Conservation (phyloP, 352 stramenopile genomes). For the Pseudoperonospora humuli region DNA sequence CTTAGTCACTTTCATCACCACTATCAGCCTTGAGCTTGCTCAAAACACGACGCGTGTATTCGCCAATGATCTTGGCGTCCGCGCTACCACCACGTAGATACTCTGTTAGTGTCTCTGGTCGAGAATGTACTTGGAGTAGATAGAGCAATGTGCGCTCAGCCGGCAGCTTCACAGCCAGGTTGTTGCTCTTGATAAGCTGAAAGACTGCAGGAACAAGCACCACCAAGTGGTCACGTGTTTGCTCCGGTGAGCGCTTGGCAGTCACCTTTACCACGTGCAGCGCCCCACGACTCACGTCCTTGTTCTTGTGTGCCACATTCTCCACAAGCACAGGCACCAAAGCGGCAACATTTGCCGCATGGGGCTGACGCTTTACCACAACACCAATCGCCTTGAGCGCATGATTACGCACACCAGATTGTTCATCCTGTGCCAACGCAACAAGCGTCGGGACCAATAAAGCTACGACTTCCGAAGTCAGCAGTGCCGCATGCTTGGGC, state of each 20-base stretch:
- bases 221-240: slow-evolving; percentile 41
- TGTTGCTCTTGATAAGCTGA: slow-evolving; percentile 83
- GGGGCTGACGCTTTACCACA: slow-evolving; percentile 45
- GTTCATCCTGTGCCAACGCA: slow-evolving; percentile 50
- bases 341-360: slow-evolving; percentile 16
- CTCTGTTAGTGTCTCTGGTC: slow-evolving; percentile 67
- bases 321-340: slow-evolving; percentile 59
- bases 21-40: slow-evolving; percentile 83
- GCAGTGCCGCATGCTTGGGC: slow-evolving; percentile 31
- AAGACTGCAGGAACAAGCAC: slow-evolving; percentile 75
- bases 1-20: slow-evolving; percentile 71
- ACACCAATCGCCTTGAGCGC: slow-evolving; percentile 46
- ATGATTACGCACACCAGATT: slow-evolving; percentile 48
- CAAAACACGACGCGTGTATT: slow-evolving; percentile 83
- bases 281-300: slow-evolving; percentile 68
- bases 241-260: slow-evolving; percentile 55
- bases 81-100: slow-evolving; percentile 50
- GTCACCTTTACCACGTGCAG: slow-evolving; percentile 68
- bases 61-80: slow-evolving; percentile 78
- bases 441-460: slow-evolving; percentile 28
- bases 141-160: slow-evolving; percentile 83
- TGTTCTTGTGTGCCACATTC: slow-evolving; percentile 62
- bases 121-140: slow-evolving; percentile 77
- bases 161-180: slow-evolving; percentile 82
- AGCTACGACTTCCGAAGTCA: slow-evolving; percentile 20